A percentile compares a stretch with the other conserved stretches of the same genome.
Evolutionary conservation across 805 yeast species (phyloP).

Genomic region (Kodamaea nitidulidarum): DNA sequence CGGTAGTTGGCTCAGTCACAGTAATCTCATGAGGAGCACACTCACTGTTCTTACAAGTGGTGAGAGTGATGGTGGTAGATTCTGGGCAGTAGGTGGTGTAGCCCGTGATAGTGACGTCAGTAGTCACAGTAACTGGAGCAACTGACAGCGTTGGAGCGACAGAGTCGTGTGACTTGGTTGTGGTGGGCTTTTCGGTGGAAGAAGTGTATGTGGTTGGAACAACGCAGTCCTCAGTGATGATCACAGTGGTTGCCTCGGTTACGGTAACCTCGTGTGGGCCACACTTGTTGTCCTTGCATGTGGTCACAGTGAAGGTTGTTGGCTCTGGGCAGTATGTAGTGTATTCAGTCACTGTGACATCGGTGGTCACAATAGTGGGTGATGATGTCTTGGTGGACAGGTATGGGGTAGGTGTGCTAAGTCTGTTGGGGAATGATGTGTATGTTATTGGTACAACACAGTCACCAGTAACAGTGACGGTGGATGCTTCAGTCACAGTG

Average conservation of each 20-base stretch:
- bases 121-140: conserved; percentile 3
- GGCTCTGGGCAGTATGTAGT: conserved; percentile 36
- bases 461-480: conserved; percentile 30
- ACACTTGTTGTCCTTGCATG: conserved; percentile 26
- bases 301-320: conserved; percentile 32
- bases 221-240: conserved; percentile 24
- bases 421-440: not conserved
- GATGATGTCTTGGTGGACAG: no score
- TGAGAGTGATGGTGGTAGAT: conserved; percentile 30
- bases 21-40: conserved; percentile 28
- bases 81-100: conserved; percentile 37
- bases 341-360: conserved; percentile 31
- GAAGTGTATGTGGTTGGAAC: conserved; percentile 8
- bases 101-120: conserved; percentile 29
- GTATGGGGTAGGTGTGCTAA: no score
- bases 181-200: not conserved
- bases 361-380: conserved; percentile 23
- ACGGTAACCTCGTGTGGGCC: conserved; percentile 26
- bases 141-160: no score
- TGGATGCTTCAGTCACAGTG: conserved; percentile 29
- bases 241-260: conserved; percentile 29
- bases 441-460: conserved; percentile 9
- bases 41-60: conserved; percentile 24
- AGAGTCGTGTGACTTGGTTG: no score
- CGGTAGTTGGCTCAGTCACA: conserved; percentile 30